Evolutionary conservation across 2,329 filamentous ascomycete species (phyloP).

Genomic region (Monosporascus sp.): DNA sequence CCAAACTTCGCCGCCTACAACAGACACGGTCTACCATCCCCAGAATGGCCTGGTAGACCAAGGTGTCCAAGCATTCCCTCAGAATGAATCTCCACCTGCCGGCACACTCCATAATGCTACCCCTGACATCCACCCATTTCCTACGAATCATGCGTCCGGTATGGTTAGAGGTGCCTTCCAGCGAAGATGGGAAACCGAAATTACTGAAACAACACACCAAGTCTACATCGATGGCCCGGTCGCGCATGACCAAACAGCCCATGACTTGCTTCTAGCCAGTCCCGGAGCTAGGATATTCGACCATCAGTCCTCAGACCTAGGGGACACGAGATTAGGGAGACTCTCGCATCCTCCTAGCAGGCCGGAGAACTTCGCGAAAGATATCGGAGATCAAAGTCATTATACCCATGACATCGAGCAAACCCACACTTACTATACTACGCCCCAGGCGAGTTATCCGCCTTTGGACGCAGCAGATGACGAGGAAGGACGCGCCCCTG

Average conservation of each 20-base stretch:
- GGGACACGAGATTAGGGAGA: neutral
- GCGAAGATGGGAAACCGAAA: constrained; percentile 5
- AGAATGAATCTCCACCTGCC: constrained; percentile 4
- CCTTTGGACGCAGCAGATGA: constrained; percentile 13
- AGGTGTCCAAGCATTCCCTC: constrained; percentile 10
- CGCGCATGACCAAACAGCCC: neutral
- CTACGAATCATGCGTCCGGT: constrained; percentile 1
- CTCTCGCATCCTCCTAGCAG: neutral
- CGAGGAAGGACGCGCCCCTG: constrained; percentile 1
- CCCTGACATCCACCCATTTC: constrained; percentile 6
- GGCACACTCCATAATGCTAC: neutral
- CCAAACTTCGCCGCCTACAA: neutral
- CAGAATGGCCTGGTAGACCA: constrained; percentile 12
- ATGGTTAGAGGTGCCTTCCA: constrained; percentile 1
- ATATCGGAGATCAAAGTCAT: constrained; percentile 1
- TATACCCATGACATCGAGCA: constrained; percentile 3
- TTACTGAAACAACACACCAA: constrained; percentile 2
- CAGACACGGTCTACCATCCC: constrained; percentile 2
- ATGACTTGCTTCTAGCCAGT: neutral
- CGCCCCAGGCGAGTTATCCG: constrained; percentile 12
- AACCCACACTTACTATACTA: constrained; percentile 1
- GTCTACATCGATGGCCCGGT: constrained; percentile 3
- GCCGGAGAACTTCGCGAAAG: neutral
- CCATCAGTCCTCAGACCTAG: neutral
- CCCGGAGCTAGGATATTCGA: neutral